phyloP scores from a whole-genome alignment of 371 early-diverging fungal species.

The Mortierella sp. region DNA sequence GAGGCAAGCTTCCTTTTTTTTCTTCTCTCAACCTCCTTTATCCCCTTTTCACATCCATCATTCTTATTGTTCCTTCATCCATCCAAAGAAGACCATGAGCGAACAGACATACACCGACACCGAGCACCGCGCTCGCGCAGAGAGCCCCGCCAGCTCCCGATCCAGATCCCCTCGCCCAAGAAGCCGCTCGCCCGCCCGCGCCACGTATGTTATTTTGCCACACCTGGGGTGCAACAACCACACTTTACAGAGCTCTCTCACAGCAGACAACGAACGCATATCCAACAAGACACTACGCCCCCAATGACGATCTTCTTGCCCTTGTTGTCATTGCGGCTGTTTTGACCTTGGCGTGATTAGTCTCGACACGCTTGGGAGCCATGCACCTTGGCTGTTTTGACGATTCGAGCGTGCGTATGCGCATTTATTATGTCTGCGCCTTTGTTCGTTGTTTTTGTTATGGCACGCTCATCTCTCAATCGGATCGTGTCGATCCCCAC shows the following conservation, averaged over 20 bases:
- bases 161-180: conserved; percentile 54
- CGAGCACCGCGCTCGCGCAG: conserved; percentile 43
- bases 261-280: background rate
- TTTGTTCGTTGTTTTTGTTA: background rate
- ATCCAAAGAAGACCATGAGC: conserved; percentile 25
- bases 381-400: background rate
- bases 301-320: background rate
- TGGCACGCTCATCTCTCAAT: background rate
- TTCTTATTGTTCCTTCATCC: background rate
- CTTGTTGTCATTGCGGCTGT: background rate
- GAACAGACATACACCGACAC: conserved; percentile 38
- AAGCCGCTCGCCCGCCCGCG: conserved; percentile 45
- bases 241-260: background rate
- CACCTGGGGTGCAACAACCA: background rate
- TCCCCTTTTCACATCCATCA: background rate
- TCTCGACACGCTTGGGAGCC: background rate
- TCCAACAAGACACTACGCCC: background rate
- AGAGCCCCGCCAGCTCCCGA: conserved; percentile 46
- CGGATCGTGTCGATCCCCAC: background rate
- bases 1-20: conserved; percentile 3
- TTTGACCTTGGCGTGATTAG: background rate
- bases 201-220: conserved; percentile 14
- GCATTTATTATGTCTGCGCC: background rate
- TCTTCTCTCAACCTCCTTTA: background rate
- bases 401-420: conserved; percentile 5